Evolutionary conservation across 2,329 filamentous ascomycete genomes (phyloP).

Genomic region (Hymenoscyphus fructigenus): DNA sequence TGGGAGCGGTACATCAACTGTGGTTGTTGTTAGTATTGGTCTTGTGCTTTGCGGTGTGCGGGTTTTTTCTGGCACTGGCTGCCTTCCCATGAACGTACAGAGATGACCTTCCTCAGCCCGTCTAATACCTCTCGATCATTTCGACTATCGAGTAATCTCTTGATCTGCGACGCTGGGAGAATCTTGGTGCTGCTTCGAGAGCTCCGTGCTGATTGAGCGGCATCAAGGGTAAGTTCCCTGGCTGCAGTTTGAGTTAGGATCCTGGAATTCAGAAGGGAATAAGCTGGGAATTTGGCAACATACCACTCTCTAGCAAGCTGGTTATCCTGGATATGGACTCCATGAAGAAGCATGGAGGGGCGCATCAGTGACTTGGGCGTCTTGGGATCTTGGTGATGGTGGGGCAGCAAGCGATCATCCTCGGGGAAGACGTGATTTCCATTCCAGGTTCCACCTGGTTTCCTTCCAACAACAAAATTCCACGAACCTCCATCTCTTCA

Average conservation of each 20-base stretch:
- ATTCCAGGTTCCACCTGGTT: not conserved
- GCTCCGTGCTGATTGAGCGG: constrained; percentile 80
- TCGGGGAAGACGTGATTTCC: constrained; percentile 1
- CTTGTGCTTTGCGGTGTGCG: not conserved
- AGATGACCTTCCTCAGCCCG: constrained; percentile 82
- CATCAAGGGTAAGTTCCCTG: constrained; percentile 95
- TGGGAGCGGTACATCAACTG: constrained; percentile 95
- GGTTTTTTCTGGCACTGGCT: not conserved
- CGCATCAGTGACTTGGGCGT: constrained; percentile 20
- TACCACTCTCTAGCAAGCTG: constrained; percentile 91
- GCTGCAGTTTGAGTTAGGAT: constrained; percentile 52
- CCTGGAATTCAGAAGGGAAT: constrained; percentile 1
- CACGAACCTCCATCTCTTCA: not conserved
- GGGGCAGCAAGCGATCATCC: constrained; percentile 24
- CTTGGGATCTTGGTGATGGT: constrained; percentile 21
- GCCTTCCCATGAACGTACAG: constrained; percentile 54
- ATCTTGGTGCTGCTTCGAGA: constrained; percentile 61
- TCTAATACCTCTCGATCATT: constrained; percentile 92
- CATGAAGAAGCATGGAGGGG: constrained; percentile 53
- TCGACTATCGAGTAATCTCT: constrained; percentile 91
- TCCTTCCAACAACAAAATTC: not conserved
- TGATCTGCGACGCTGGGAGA: constrained; percentile 79
- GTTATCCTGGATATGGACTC: constrained; percentile 96
- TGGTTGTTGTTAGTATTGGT: constrained; percentile 1
- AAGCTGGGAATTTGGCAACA: constrained; percentile 31